A percentile compares a stretch with the other conserved stretches of the same genome.
phyloP scores from a whole-genome alignment of 2,329 filamentous ascomycete genomes.

The Chalaropsis ovoidea region DNA sequence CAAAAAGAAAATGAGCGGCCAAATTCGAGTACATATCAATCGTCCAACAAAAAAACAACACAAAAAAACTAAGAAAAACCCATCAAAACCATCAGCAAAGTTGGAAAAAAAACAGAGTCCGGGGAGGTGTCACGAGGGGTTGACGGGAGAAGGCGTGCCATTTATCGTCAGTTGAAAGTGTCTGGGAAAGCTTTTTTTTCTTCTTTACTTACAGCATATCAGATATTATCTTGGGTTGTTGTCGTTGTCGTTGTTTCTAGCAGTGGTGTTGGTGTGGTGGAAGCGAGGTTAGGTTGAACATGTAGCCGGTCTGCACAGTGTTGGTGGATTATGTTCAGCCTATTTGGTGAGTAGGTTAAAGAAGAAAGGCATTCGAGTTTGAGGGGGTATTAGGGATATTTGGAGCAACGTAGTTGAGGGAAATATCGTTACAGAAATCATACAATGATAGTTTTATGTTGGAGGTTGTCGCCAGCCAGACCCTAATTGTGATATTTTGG shows the following conservation, averaged over 20 bases:
- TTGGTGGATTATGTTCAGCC: background rate
- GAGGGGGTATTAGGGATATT: background rate
- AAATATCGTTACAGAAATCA: background rate
- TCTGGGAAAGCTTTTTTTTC: background rate
- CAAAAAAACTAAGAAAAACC: background rate
- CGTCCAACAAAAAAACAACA: background rate
- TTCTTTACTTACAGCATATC: conserved; percentile 11
- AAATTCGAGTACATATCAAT: conserved; percentile 14
- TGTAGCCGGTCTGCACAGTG: background rate
- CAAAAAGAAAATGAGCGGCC: conserved; percentile 12
- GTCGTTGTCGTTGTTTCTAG: background rate
- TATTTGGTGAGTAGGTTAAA: background rate
- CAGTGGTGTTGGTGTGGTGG: background rate
- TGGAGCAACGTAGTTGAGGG: background rate
- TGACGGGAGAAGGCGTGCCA: background rate
- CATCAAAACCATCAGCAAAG: background rate
- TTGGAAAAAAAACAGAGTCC: background rate
- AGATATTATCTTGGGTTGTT: background rate
- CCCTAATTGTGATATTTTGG: background rate
- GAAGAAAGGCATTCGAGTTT: background rate
- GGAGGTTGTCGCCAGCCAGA: background rate
- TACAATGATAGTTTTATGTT: background rate
- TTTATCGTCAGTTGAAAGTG: conserved; percentile 16
- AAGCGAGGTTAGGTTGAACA: background rate
- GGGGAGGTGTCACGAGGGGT: background rate